Evolutionary conservation across 345 rosid genomes (phyloP).

Genomic region (Rhizophora apiculata): DNA sequence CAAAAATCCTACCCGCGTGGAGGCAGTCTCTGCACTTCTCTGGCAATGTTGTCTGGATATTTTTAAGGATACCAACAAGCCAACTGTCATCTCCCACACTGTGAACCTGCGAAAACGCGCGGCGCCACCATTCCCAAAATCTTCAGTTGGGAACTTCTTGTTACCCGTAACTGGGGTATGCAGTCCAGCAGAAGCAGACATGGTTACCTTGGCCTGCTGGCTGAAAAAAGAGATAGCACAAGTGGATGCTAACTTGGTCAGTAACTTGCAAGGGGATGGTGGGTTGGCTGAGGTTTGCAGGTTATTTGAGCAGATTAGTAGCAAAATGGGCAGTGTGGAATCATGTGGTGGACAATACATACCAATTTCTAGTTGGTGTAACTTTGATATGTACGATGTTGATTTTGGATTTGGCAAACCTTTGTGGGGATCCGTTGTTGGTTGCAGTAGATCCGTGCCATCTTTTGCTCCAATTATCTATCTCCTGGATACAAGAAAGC

Average conservation of each 20-base stretch:
- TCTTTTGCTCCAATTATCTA: slow-evolving; percentile 1
- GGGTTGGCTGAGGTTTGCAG: background rate
- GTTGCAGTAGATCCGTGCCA: background rate
- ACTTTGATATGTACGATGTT: slow-evolving; percentile 19
- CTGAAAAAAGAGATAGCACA: no score
- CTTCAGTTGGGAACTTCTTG: background rate
- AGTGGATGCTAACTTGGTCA: no score
- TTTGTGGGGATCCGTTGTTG: slow-evolving; percentile 9
- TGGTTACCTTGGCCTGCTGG: no score
- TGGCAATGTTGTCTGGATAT: background rate
- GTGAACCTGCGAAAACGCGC: background rate
- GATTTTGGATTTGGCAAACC: slow-evolving; percentile 41
- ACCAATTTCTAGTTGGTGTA: slow-evolving; percentile 24
- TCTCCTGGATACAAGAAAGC: background rate
- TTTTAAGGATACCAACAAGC: background rate
- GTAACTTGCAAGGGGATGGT: no score
- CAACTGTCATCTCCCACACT: background rate
- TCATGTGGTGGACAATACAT: slow-evolving; percentile 1
- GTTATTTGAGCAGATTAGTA: background rate
- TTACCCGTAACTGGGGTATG: background rate
- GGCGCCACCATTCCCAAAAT: background rate
- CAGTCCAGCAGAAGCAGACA: no score
- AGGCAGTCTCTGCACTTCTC: slow-evolving; percentile 1
- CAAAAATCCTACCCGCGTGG: slow-evolving; percentile 1
- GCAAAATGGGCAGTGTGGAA: no score